These are phyloP conservation scores for Leucocoprinus sp. DNA, from an alignment of 768 basidiomycete species.

Conservation along the genomic window DNA sequence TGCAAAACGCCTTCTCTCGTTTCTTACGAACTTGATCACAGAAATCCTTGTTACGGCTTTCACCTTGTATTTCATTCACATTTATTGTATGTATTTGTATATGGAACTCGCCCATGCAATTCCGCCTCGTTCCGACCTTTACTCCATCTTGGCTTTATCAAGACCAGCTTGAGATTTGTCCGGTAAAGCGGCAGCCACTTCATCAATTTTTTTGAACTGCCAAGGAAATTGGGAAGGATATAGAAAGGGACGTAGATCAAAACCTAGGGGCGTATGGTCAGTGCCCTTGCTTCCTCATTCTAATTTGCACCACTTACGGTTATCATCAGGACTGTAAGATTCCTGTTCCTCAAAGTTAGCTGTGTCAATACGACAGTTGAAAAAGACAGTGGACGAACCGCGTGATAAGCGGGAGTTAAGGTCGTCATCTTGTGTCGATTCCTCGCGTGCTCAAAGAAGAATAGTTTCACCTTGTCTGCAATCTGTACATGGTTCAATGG, in stretches of 20 bases:
- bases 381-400: slow-evolving; percentile 44
- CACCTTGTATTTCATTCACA: background rate
- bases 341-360: slow-evolving; percentile 45
- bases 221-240: slow-evolving; percentile 93
- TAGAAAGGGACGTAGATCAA: slow-evolving; percentile 92
- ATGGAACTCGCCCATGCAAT: background rate
- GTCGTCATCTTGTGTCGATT: slow-evolving; percentile 99
- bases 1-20: slow-evolving; percentile 68
- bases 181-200: slow-evolving; percentile 67
- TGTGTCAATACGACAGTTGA: background rate
- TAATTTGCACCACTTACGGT: slow-evolving; percentile 47
- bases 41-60: background rate
- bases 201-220: slow-evolving; percentile 96
- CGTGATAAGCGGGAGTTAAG: slow-evolving; percentile 88
- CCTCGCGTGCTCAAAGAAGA: slow-evolving; percentile 94
- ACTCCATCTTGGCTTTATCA: slow-evolving; percentile 41
- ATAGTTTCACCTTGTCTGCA: slow-evolving; percentile 93
- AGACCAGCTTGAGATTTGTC: slow-evolving; percentile 44
- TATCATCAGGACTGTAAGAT: slow-evolving; percentile 94
- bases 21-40: slow-evolving; percentile 48
- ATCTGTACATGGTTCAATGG: slow-evolving; percentile 44
- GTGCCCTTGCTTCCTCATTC: background rate
- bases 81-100: slow-evolving; percentile 11
- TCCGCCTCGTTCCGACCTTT: background rate
- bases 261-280: slow-evolving; percentile 44